These are phyloP conservation scores for Lachnellula willkommii DNA, from an alignment of 2,329 filamentous ascomycete species.

Conservation along the genomic window DNA sequence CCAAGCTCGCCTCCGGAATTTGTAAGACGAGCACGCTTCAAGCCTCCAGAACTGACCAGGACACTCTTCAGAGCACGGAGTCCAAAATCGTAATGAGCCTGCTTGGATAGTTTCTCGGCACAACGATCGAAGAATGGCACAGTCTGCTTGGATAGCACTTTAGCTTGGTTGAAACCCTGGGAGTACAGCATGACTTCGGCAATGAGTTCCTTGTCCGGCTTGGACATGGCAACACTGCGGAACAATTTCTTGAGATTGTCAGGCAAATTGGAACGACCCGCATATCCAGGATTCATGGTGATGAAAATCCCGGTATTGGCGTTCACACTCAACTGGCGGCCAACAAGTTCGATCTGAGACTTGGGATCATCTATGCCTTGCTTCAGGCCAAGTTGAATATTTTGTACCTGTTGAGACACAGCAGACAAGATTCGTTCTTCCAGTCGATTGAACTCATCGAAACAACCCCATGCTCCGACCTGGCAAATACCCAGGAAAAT, in stretches of 20 bases:
- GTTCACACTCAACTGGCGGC: slow-evolving; percentile 84
- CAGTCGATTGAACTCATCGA: slow-evolving; percentile 98
- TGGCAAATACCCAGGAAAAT: slow-evolving; percentile 99
- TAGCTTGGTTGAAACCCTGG: slow-evolving; percentile 96
- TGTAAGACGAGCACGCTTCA: slow-evolving; percentile 79
- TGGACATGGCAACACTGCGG: slow-evolving; percentile 98
- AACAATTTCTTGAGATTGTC: slow-evolving; percentile 99
- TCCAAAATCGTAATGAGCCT: slow-evolving; percentile 98
- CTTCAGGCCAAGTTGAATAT: slow-evolving; percentile 93
- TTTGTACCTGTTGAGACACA: slow-evolving; percentile 98
- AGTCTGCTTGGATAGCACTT: slow-evolving; percentile 86
- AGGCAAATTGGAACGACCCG: slow-evolving; percentile 92
- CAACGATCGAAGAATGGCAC: slow-evolving; percentile 98
- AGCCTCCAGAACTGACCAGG: slow-evolving; percentile 89
- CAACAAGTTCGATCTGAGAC: slow-evolving; percentile 88
- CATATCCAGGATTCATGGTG: slow-evolving; percentile 99
- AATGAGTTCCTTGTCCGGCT: slow-evolving; percentile 98
- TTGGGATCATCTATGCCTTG: slow-evolving; percentile 76
- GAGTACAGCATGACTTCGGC: slow-evolving; percentile 99
- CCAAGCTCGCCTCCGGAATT: slow-evolving; percentile 50
- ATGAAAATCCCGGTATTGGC: slow-evolving; percentile 97
- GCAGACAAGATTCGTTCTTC: slow-evolving; percentile 97
- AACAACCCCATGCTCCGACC: slow-evolving; percentile 98
- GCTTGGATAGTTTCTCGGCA: slow-evolving; percentile 74
- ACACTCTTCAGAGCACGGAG: slow-evolving; percentile 98